Conservation (phyloP, 108 stramenopile genomes). For the Discostella stelligeroides region DNA sequence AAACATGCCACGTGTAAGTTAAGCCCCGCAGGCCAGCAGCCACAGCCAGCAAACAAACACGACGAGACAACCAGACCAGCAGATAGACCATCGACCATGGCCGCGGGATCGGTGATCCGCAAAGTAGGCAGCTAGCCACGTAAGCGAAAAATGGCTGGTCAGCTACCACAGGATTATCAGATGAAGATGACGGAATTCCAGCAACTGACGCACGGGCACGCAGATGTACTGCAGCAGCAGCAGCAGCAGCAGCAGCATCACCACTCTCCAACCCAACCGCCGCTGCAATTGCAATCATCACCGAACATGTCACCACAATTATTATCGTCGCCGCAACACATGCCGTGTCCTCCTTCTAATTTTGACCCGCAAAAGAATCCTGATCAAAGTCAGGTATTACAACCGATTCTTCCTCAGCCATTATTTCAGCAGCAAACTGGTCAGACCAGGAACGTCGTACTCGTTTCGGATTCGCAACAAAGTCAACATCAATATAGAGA, state of each 20-base stretch:
- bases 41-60: no score
- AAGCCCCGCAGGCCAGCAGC: no score
- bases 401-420: neutral
- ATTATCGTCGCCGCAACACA: neutral
- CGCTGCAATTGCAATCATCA: neutral
- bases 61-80: no score
- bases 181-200: neutral
- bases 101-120: neutral
- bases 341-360: neutral
- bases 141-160: neutral
- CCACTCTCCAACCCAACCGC: neutral
- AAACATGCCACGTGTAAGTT: no score
- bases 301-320: neutral
- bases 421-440: neutral
- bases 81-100: neutral
- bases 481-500: conserved; percentile 5
- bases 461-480: no score
- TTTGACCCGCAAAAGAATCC: neutral
- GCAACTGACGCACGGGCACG: neutral
- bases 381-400: neutral
- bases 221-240: neutral
- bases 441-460: neutral
- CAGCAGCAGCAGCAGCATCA: neutral
- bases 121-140: neutral
- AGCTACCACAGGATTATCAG: neutral